These are phyloP conservation scores for Solanum sparsipilum DNA, from an alignment of 257 asterid species.

Conservation along the genomic window DNA sequence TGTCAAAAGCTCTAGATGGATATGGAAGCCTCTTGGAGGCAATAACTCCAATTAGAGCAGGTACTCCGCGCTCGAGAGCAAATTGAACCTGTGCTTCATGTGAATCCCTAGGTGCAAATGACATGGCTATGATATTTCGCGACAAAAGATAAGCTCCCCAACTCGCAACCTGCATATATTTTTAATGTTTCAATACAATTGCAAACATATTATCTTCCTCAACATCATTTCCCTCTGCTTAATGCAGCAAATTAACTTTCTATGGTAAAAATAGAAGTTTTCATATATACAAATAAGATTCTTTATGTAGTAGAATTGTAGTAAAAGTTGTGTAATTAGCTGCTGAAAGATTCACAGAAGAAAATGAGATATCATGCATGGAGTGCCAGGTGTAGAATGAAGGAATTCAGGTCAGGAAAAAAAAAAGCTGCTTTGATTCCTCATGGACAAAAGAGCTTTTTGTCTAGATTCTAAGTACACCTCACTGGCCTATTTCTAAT, in stretches of 20 bases:
- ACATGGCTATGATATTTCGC: constrained; percentile 56
- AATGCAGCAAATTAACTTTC: not conserved
- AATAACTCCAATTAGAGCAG: constrained; percentile 81
- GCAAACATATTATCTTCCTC: not conserved
- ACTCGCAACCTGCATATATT: constrained; percentile 55
- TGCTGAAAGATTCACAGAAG: not conserved
- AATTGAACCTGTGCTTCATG: constrained; percentile 92
- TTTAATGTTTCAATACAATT: no score
- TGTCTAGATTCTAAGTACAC: not conserved
- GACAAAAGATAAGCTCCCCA: constrained; percentile 93
- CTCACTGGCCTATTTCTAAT: not conserved
- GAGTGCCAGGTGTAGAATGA: not conserved
- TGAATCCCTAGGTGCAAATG: constrained; percentile 91
- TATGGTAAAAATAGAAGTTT: not conserved
- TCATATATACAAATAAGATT: not conserved
- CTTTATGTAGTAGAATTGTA: not conserved
- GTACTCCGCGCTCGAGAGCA: constrained; percentile 83
- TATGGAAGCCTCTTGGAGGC: constrained; percentile 93
- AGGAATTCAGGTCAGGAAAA: not conserved
- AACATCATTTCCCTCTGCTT: not conserved
- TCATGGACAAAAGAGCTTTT: not conserved
- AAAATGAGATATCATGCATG: not conserved
- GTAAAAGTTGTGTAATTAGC: not conserved
- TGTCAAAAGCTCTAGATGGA: constrained; percentile 81
- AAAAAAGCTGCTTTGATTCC: not conserved